Evolutionary conservation across 352 stramenopile genomes (phyloP), one percentile per base, ranked within the genome.

Genomic region (Phytophthora macrochlamydospora): DNA sequence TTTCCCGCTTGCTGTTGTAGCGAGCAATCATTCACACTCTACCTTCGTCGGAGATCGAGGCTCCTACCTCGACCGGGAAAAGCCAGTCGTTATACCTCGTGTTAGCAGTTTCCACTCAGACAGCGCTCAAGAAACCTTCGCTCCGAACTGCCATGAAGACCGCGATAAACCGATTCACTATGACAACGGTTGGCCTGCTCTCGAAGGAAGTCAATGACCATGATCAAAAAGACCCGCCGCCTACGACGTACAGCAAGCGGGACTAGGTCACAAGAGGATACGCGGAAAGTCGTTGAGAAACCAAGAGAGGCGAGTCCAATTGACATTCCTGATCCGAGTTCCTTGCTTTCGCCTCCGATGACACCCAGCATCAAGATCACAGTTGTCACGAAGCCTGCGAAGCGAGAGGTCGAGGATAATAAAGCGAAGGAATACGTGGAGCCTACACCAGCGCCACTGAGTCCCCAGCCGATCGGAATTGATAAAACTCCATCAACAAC

Each of bases 281-380:
- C 11, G 3, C 14, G 12, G 30, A 30, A 12, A 31, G 9, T 24
- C 9, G 9, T 14, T 9, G 52, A 12, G 28, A 66, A 53, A 6
- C 24, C 18, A 48, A 43, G 24, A 43, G 13, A 42, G n/a, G 7
- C 50, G 14, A 30, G 29, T 7, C 14, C 28, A 14, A 49, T 46
- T 33, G 0, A 13, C 24, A 45, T 42, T 31, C 6, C 28, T n/a
- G 31, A 51, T 14, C 18, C 18, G 12, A 44, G 24, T 40, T 12
- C 30, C 13, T 4, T 6, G 5, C 18, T 24, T 33, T 51, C 7
- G 48, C 45, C 0, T 37, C 46, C 6, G 58, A 43, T 50, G n/a
- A 64, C 37, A 18, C 56, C 56, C 30, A 43, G 37, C 11, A 75
- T 75, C 54, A 58, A 44, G 14, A 62, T 75, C 18, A 65, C 32